phyloP scores from a whole-genome alignment of 768 basidiomycete genomes.

The Suillus bovinus region DNA sequence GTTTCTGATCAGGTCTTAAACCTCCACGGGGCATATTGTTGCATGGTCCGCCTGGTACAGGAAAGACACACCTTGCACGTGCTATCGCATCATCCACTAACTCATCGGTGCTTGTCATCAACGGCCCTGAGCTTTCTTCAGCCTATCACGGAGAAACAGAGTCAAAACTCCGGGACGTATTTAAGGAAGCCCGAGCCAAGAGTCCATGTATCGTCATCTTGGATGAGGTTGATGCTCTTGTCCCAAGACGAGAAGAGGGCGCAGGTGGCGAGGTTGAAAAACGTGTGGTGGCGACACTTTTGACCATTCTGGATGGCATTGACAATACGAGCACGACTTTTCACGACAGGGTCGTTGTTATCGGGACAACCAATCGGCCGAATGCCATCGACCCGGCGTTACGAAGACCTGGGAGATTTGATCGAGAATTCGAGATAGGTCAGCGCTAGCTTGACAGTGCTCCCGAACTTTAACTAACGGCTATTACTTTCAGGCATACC shows the following conservation, averaged over 20 bases:
- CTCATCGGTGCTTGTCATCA: constrained; percentile 89
- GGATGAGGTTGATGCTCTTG: constrained; percentile 95
- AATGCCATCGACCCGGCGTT: constrained; percentile 96
- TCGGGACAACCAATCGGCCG: constrained; percentile 94
- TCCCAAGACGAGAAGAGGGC: constrained; percentile 85
- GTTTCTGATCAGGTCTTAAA: constrained; percentile 61
- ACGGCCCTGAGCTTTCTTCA: constrained; percentile 92
- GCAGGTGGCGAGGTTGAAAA: constrained; percentile 95
- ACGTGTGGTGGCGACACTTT: constrained; percentile 89
- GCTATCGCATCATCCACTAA: constrained; percentile 88
- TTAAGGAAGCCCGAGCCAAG: constrained; percentile 75
- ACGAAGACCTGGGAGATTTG: constrained; percentile 86
- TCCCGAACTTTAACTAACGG: not conserved
- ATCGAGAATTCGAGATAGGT: constrained; percentile 96
- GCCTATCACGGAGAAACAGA: constrained; percentile 99
- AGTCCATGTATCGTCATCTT: constrained; percentile 93
- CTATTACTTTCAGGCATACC: constrained; percentile 66
- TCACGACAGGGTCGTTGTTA: constrained; percentile 77
- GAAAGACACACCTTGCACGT: constrained; percentile 95
- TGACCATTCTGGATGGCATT: constrained; percentile 95
- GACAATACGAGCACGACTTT: constrained; percentile 46
- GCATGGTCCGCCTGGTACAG: constrained; percentile 95
- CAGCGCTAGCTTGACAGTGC: constrained; percentile 19
- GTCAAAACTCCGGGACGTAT: constrained; percentile 84
- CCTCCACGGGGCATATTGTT: constrained; percentile 95